Percentiles rank a stretch among this genome's conserved stretches.
phyloP scores from a whole-genome alignment of 331 rosid species.

The Acacia pycnantha region DNA sequence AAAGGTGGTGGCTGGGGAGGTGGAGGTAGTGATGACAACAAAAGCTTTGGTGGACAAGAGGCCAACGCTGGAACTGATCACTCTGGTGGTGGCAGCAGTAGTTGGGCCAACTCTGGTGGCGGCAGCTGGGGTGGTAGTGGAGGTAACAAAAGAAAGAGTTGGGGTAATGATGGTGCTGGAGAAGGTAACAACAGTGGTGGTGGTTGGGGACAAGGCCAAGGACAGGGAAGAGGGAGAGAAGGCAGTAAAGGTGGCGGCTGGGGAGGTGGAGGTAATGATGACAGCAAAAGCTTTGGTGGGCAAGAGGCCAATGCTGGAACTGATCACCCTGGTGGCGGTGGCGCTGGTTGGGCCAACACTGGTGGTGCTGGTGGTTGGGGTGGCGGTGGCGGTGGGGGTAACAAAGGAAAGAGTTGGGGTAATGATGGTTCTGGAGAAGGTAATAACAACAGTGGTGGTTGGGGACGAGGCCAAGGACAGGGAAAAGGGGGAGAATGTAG shows the following conservation, averaged over 20 bases:
- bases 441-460: neutral
- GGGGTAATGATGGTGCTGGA: constrained; percentile 19
- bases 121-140: neutral
- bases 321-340: neutral
- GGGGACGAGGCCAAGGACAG: neutral
- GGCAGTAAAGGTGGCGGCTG: neutral
- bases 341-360: neutral
- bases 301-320: constrained; percentile 3
- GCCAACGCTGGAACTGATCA: neutral
- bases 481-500: neutral
- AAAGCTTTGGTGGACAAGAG: neutral
- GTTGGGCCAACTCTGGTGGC: neutral
- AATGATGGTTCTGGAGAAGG: constrained; percentile 1
- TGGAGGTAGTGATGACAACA: neutral
- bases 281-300: neutral
- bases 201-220: neutral
- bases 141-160: neutral
- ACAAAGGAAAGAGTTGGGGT: constrained; percentile 23
- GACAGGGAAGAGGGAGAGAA: neutral
- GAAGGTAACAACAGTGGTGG: neutral
- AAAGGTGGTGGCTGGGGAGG: neutral
- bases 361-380: neutral
- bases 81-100: neutral
- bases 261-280: neutral
- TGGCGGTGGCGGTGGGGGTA: neutral